phyloP scores from a whole-genome alignment of 306 rosid genomes.

The Datisca glomerata region DNA sequence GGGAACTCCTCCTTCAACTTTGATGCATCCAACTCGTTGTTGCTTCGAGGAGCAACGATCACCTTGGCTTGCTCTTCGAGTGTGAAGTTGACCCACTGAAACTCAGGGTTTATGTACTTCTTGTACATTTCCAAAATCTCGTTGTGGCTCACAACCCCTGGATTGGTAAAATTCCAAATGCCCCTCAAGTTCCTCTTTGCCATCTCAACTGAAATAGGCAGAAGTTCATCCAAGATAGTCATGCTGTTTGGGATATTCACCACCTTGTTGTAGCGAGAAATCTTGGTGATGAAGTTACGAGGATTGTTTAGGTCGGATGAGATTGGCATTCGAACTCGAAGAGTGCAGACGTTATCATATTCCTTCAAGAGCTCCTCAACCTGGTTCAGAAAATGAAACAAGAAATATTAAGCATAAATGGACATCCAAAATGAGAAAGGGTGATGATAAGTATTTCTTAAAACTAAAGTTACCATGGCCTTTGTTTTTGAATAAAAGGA shows the following conservation, averaged over 20 bases:
- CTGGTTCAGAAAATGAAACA: constrained; percentile 15
- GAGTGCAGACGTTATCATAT: constrained; percentile 53
- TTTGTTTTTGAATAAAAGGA: constrained; percentile 60
- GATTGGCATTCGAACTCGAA: constrained; percentile 18
- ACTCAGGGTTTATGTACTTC: constrained; percentile 35
- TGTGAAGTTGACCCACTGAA: constrained; percentile 49
- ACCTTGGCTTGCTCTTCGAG: constrained; percentile 61
- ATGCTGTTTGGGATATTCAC: constrained; percentile 20
- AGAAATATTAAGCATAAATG: background rate
- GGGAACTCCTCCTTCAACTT: constrained; percentile 49
- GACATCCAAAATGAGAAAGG: background rate
- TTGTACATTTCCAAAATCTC: constrained; percentile 53
- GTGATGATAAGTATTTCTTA: too few species aligned
- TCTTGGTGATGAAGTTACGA: constrained; percentile 51
- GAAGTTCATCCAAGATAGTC: constrained; percentile 48
- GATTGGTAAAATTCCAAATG: constrained; percentile 58
- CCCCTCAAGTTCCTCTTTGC: constrained; percentile 48
- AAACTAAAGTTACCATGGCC: constrained; percentile 58
- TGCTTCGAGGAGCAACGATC: constrained; percentile 47
- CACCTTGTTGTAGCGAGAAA: constrained; percentile 45
- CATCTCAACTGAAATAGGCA: constrained; percentile 52
- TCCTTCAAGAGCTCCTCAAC: constrained; percentile 51
- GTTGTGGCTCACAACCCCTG: constrained; percentile 49
- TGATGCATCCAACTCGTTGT: constrained; percentile 52
- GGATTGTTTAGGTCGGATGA: constrained; percentile 45